These are phyloP conservation scores for Euphorbia tirucalli DNA, from an alignment of 345 rosid species.

Conservation along the genomic window DNA sequence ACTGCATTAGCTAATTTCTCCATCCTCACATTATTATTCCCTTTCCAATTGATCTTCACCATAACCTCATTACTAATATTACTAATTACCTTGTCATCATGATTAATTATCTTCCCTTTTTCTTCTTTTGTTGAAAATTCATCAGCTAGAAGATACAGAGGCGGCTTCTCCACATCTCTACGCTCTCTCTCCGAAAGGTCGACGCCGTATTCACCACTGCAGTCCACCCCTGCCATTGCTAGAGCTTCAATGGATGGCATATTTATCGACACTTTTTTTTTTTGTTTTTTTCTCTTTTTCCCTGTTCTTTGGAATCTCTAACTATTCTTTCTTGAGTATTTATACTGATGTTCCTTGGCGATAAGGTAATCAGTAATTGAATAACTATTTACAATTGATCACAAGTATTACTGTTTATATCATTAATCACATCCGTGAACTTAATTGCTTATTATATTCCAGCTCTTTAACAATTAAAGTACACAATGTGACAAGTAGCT, in stretches of 20 bases:
- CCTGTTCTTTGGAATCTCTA: too few species aligned
- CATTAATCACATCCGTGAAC: not conserved
- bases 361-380: too few species aligned
- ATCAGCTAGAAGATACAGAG: conserved; percentile 13
- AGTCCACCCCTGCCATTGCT: conserved; percentile 27
- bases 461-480: too few species aligned
- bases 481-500: too few species aligned
- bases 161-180: conserved; percentile 8
- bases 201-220: conserved; percentile 1
- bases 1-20: too few species aligned
- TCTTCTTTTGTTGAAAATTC: not conserved
- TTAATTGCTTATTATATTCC: too few species aligned
- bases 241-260: conserved; percentile 29
- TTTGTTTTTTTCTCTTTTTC: not conserved
- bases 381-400: not conserved
- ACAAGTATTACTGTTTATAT: not conserved
- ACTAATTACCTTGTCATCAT: not conserved
- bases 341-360: not conserved
- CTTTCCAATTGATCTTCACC: not conserved
- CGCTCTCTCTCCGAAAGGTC: conserved; percentile 15
- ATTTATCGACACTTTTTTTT: too few species aligned
- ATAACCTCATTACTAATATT: too few species aligned
- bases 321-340: not conserved
- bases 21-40: too few species aligned
- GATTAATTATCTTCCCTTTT: not conserved